Evolutionary conservation across 129 eudicot genomes (phyloP).

Genomic region (Tanacetum coccineum): DNA sequence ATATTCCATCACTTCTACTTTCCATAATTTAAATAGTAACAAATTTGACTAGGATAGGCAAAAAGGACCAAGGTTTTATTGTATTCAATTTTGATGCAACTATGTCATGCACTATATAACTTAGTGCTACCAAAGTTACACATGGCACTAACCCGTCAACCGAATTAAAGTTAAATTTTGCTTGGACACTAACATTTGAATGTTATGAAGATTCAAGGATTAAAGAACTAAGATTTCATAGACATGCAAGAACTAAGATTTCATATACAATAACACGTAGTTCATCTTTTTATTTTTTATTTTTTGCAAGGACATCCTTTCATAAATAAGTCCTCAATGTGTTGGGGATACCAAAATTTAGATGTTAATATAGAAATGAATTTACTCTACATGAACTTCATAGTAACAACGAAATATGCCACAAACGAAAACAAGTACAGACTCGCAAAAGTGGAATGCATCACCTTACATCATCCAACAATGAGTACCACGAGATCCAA

Average conservation of each 20-base stretch:
- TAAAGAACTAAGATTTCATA: too few species aligned
- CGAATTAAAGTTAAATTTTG: not conserved
- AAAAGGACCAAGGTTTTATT: constrained; percentile 12
- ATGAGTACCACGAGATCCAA: constrained; percentile 27
- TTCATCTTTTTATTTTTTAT: too few species aligned
- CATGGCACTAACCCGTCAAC: constrained; percentile 8
- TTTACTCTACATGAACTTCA: too few species aligned
- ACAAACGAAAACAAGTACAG: too few species aligned
- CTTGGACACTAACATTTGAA: not conserved
- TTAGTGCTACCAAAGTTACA: constrained; percentile 19
- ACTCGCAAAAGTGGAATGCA: constrained; percentile 16
- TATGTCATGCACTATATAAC: constrained; percentile 28
- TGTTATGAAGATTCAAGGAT: too few species aligned
- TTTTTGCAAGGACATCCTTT: too few species aligned
- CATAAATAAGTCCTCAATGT: too few species aligned
- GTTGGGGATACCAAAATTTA: too few species aligned
- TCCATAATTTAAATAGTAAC: constrained; percentile 25
- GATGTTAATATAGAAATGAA: too few species aligned
- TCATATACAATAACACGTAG: too few species aligned
- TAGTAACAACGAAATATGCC: too few species aligned
- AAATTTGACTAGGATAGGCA: constrained; percentile 21
- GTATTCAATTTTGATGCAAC: constrained; percentile 21
- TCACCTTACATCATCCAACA: constrained; percentile 33
- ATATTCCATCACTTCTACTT: constrained; percentile 29
- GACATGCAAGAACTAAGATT: too few species aligned